Base-by-base conservation (phyloP, 1,284 basidiomycete genomes). In the Cystobasidium slooffiae region DNA sequence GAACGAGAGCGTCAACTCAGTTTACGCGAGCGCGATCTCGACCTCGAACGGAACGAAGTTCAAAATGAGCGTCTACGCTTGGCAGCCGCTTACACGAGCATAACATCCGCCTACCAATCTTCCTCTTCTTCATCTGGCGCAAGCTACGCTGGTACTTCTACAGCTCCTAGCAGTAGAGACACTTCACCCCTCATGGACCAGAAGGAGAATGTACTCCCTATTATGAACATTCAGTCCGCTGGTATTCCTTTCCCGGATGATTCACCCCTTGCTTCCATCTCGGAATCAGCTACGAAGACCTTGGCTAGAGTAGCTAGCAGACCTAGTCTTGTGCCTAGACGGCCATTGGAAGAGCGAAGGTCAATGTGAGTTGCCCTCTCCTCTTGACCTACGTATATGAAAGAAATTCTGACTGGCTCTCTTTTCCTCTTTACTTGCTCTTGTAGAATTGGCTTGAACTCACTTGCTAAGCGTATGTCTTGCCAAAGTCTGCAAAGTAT, bases 1-100 rank as follows among this genome's bases (percentile, higher is more conserved):
- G 86, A 89, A 69, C 86, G 85, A 44, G 89, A 91, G 81, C 81
- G 84, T 2, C 84, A 85, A 6, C 78, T 90, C 6, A 78, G 64
- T n/a, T 16, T 66, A 12, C 43, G 64, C 64, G 74, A 74, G 64
- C 76, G 72, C 62, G 77, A 76, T 68, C 58, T 79, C 22, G 62
- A 68, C 10, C 52, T 66, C 3, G 75, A 76, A 37, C 65, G 75
- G 5, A 74, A 72, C 14, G 62, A 55, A 16, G 51, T 79, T n/a
- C 75, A 74, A 22, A 67, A 66, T 6, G 77, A 80, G 31, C 58
- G 77, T 6, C 41, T 73, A 0, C 70, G 70, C 8, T 46, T 65
- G 16, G 59, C 55, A 9, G 55, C 55, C 9, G 68, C 68, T 16
- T 67, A 51, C 41, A 31, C 43, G 22, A 65, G 39, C n/a, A 44